These are phyloP conservation scores for Ceratocystis cacaofunesta DNA, from an alignment of 2,329 filamentous ascomycete genomes.

Conservation along the genomic window DNA sequence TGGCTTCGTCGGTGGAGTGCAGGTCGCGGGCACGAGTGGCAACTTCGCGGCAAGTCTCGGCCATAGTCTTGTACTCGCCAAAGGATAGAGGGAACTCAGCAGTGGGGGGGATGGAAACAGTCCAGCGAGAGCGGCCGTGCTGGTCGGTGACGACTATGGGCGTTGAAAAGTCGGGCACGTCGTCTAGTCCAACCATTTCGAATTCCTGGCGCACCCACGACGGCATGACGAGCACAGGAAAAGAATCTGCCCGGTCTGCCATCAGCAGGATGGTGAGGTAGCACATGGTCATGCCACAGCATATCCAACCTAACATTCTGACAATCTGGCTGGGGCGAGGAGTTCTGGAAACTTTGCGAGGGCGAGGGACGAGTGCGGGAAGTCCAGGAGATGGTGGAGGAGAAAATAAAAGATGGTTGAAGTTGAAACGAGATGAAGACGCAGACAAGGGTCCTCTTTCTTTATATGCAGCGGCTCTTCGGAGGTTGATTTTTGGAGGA, in stretches of 20 bases:
- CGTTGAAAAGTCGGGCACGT: constrained; percentile 56
- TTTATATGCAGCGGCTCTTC: constrained; percentile 43
- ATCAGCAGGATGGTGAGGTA: constrained; percentile 30
- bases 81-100: constrained; percentile 51
- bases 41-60: constrained; percentile 50
- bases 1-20: constrained; percentile 23
- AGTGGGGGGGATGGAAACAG: constrained; percentile 58
- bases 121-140: constrained; percentile 56
- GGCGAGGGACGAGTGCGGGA: constrained; percentile 50
- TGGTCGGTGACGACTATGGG: constrained; percentile 55
- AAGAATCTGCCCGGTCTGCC: constrained; percentile 20
- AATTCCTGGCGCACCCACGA: constrained; percentile 32
- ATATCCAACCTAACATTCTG: constrained; percentile 39
- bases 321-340: constrained; percentile 43
- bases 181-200: constrained; percentile 52
- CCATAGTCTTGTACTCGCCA: constrained; percentile 55
- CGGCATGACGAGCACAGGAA: constrained; percentile 19
- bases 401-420: constrained; percentile 52
- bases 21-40: constrained; percentile 41
- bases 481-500: constrained; percentile 43
- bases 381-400: constrained; percentile 57
- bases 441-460: constrained; percentile 42
- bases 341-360: constrained; percentile 45
- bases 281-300: constrained; percentile 34
- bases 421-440: constrained; percentile 47